Percentiles rank a stretch among this genome's conserved stretches.
Evolutionary conservation across 2,329 filamentous ascomycete species (phyloP).

Genomic region (Helotiales sp.): DNA sequence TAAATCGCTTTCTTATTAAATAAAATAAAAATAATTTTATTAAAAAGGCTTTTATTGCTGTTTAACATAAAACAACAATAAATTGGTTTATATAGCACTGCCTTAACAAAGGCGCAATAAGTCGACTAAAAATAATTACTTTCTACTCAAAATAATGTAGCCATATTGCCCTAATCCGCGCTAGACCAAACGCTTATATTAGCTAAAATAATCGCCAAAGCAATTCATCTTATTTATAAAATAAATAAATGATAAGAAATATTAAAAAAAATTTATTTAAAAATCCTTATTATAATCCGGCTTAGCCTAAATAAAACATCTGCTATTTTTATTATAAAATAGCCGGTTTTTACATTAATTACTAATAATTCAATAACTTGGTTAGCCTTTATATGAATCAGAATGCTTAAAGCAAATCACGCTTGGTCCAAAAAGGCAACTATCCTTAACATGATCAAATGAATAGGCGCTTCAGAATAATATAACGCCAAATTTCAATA

Average conservation of each 20-base stretch:
- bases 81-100: slow-evolving; percentile 9
- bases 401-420: slow-evolving; percentile 20
- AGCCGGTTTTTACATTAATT: slow-evolving; percentile 10
- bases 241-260: slow-evolving; percentile 16
- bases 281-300: slow-evolving; percentile 16
- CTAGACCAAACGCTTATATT: too few relatives aligned
- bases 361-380: slow-evolving; percentile 19
- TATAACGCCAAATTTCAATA: slow-evolving; percentile 22
- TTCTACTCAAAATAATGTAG: slow-evolving; percentile 20
- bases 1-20: slow-evolving; percentile 12
- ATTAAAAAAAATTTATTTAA: slow-evolving; percentile 22
- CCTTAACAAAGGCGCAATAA: slow-evolving; percentile 17
- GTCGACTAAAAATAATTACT: slow-evolving; percentile 11
- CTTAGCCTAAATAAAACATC: slow-evolving; percentile 12
- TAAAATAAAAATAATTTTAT: slow-evolving; percentile 18
- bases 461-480: slow-evolving; percentile 19
- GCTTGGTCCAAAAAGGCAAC: slow-evolving; percentile 19
- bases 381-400: slow-evolving; percentile 18
- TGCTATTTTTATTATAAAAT: background rate
- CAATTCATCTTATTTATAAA: slow-evolving; percentile 15
- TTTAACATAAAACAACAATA: slow-evolving; percentile 13
- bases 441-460: slow-evolving; percentile 27
- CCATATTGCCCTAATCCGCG: slow-evolving; percentile 15
- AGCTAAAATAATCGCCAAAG: slow-evolving; percentile 21
- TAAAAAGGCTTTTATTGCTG: slow-evolving; percentile 8